A percentile compares a stretch with the other conserved stretches of the same genome.
phyloP scores from a whole-genome alignment of 169 alveolate genomes.

The Cryptosporidium sp. region DNA sequence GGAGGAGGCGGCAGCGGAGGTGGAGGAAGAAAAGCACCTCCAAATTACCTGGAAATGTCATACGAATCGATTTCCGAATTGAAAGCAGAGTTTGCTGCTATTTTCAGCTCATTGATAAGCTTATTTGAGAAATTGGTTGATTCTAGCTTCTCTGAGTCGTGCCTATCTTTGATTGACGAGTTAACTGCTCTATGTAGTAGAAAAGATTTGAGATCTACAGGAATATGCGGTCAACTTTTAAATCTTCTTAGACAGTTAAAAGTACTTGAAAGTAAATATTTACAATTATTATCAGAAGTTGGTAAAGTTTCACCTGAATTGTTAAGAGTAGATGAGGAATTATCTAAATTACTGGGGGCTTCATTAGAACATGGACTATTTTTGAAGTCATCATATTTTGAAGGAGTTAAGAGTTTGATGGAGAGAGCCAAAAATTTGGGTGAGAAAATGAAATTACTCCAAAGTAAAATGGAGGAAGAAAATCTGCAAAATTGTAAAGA shows the following conservation, averaged over 20 bases:
- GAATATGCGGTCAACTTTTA: neutral
- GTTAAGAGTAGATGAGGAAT: neutral
- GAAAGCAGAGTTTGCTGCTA: neutral
- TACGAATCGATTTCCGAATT: neutral
- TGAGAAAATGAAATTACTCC: neutral
- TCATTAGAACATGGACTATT: neutral
- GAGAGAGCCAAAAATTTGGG: neutral
- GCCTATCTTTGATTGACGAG: neutral
- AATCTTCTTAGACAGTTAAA: neutral
- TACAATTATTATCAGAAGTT: neutral
- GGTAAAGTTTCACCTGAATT: neutral
- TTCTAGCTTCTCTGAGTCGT: neutral
- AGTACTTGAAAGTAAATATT: neutral
- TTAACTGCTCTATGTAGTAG: neutral
- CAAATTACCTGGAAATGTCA: neutral
- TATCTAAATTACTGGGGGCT: neutral
- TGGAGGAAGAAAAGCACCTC: neutral
- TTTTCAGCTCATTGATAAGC: neutral
- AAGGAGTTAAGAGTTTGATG: neutral
- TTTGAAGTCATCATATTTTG: neutral
- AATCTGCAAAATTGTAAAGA: neutral
- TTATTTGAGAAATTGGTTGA: neutral
- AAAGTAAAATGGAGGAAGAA: neutral
- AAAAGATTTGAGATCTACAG: neutral
- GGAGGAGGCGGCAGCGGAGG: neutral